Conservation (phyloP, 495 filamentous ascomycete genomes). For the Glonium stellatum region DNA sequence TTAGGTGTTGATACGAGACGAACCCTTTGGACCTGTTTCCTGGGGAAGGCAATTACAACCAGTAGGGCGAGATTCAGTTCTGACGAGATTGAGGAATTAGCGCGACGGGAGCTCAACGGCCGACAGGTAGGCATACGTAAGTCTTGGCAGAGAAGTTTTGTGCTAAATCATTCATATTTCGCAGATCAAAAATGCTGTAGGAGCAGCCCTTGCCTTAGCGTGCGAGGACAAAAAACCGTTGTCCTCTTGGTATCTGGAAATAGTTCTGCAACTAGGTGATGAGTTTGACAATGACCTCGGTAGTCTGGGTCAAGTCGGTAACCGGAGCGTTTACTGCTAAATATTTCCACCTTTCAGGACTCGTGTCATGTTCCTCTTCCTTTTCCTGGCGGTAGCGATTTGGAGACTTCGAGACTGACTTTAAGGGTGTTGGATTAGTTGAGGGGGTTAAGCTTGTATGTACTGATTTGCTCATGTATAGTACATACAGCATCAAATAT, state of each 20-base stretch:
- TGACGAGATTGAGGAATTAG: neutral
- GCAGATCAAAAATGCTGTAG: neutral
- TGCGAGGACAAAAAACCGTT: neutral
- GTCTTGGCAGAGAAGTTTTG: neutral
- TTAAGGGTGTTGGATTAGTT: no score
- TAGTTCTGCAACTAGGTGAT: neutral
- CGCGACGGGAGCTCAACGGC: neutral
- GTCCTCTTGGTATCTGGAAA: constrained; percentile 4
- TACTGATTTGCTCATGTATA: neutral
- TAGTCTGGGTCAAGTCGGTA: neutral
- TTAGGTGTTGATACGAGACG: neutral
- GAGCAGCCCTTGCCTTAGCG: neutral
- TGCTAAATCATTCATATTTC: neutral
- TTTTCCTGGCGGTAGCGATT: neutral
- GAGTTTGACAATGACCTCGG: constrained; percentile 6
- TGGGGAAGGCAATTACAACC: neutral
- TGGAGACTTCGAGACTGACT: no score
- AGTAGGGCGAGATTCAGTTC: neutral
- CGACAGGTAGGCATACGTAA: neutral
- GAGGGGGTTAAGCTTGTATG: neutral
- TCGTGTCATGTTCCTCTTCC: neutral
- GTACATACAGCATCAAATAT: neutral
- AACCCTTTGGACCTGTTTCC: neutral
- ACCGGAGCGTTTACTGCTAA: constrained; percentile 3
- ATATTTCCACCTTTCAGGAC: neutral